Conservation (phyloP, 306 rosid species). For the Corylus avellana region DNA sequence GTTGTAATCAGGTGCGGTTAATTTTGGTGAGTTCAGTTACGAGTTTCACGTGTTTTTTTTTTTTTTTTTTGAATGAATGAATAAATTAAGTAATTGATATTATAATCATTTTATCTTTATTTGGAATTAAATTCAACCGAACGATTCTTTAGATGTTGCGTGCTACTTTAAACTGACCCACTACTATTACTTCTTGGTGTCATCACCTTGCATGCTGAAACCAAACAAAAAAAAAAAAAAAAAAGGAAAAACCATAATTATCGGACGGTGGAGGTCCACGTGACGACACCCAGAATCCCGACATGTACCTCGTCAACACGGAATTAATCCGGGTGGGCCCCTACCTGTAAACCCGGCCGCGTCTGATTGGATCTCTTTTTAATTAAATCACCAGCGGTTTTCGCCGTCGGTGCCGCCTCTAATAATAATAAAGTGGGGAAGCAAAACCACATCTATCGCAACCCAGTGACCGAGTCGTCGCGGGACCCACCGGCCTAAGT, state of each 20-base stretch:
- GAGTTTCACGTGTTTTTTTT: no score
- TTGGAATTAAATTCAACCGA: no score
- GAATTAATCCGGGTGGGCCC: conserved; percentile 26
- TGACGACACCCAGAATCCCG: conserved; percentile 66
- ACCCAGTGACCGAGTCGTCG: background rate
- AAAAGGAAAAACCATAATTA: conserved; percentile 20
- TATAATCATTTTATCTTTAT: no score
- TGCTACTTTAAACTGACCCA: no score
- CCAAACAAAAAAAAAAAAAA: background rate
- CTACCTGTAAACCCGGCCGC: conserved; percentile 35
- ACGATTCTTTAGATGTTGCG: no score
- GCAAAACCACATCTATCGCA: background rate
- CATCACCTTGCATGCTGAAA: no score
- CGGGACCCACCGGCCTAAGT: background rate
- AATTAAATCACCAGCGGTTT: conserved; percentile 29
- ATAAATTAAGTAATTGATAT: no score
- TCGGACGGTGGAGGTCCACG: conserved; percentile 61
- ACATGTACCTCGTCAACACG: conserved; percentile 65
- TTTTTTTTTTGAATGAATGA: no score
- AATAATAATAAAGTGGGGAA: background rate
- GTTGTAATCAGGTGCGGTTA: no score
- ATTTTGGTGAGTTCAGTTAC: no score
- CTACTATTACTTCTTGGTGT: no score
- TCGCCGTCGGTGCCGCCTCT: conserved; percentile 70
- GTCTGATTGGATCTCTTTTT: conserved; percentile 42